These are phyloP conservation scores for Nigrospora sphaerica DNA, from an alignment of 2,329 filamentous ascomycete genomes.

Conservation along the genomic window DNA sequence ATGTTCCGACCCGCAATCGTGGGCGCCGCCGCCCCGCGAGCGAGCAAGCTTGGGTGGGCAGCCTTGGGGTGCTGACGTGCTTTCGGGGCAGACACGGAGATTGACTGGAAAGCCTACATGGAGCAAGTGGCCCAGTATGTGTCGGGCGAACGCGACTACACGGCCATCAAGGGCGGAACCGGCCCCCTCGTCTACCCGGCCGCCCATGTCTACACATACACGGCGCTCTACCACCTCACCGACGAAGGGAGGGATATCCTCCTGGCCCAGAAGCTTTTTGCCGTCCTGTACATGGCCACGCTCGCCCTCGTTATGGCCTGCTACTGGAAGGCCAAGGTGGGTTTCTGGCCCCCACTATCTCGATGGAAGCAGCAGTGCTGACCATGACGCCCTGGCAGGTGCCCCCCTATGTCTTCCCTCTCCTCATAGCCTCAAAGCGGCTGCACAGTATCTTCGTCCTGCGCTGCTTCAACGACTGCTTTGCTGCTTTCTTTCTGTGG, in stretches of 20 bases:
- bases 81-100: slow-evolving; percentile 69
- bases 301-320: slow-evolving; percentile 73
- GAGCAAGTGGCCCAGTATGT: slow-evolving; percentile 77
- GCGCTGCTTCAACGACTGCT: slow-evolving; percentile 92
- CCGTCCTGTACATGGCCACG: slow-evolving; percentile 67
- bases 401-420: slow-evolving; percentile 79
- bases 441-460: slow-evolving; percentile 91
- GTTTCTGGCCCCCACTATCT: slow-evolving; percentile 6
- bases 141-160: slow-evolving; percentile 82
- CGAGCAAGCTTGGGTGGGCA: background rate
- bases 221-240: slow-evolving; percentile 70
- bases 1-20: slow-evolving; percentile 24
- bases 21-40: background rate
- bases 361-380: background rate
- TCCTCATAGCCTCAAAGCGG: slow-evolving; percentile 84
- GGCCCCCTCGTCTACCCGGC: slow-evolving; percentile 94
- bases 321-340: slow-evolving; percentile 67
- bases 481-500: slow-evolving; percentile 80
- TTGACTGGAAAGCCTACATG: slow-evolving; percentile 98
- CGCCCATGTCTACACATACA: slow-evolving; percentile 88
- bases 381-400: slow-evolving; percentile 36
- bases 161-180: slow-evolving; percentile 76
- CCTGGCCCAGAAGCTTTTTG: slow-evolving; percentile 80
- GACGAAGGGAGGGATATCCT: slow-evolving; percentile 68
- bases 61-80: slow-evolving; percentile 2